Percentiles rank a stretch among this genome's conserved stretches.
These are phyloP conservation scores for Ceratorhiza oryzae-sativae DNA, from an alignment of 1,284 basidiomycete species.

Conservation along the genomic window DNA sequence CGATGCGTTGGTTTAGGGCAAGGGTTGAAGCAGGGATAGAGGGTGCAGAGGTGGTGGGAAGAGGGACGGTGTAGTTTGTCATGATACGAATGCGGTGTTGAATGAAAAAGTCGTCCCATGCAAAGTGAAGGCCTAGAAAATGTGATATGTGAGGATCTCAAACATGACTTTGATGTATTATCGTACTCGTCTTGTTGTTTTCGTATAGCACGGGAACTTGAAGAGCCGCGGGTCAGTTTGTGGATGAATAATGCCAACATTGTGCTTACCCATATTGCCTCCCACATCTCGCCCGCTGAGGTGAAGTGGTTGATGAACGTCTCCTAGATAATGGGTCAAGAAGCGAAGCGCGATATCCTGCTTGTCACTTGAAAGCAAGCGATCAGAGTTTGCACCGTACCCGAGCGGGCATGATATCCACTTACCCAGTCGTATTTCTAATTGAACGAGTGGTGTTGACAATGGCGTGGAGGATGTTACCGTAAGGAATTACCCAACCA, in stretches of 20 bases:
- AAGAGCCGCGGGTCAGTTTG: too few species aligned
- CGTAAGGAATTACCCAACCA: slow-evolving; percentile 72
- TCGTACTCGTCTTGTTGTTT: slow-evolving; percentile 45
- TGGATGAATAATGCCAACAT: slow-evolving; percentile 39
- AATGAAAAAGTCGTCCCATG: slow-evolving; percentile 86
- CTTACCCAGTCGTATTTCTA: slow-evolving; percentile 48
- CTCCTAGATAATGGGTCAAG: slow-evolving; percentile 88
- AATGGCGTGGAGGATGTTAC: slow-evolving; percentile 78
- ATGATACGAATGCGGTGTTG: slow-evolving; percentile 79
- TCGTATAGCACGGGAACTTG: slow-evolving; percentile 49
- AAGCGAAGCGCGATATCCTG: slow-evolving; percentile 78
- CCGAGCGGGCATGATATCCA: background rate
- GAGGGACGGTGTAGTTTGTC: slow-evolving; percentile 77
- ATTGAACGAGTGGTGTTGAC: slow-evolving; percentile 73
- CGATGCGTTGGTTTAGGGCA: slow-evolving; percentile 55
- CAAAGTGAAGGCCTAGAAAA: slow-evolving; percentile 77
- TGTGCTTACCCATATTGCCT: slow-evolving; percentile 67
- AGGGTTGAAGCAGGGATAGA: slow-evolving; percentile 32
- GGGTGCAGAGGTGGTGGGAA: slow-evolving; percentile 54
- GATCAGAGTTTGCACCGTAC: background rate
- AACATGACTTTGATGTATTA: too few species aligned
- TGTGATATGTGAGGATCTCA: too few species aligned
- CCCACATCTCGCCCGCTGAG: slow-evolving; percentile 84
- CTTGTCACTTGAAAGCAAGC: slow-evolving; percentile 39
- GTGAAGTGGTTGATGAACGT: slow-evolving; percentile 91